Evolutionary conservation across 2,329 filamentous ascomycete species (phyloP).

Genomic region (Tolypocladium cylindrosporum): DNA sequence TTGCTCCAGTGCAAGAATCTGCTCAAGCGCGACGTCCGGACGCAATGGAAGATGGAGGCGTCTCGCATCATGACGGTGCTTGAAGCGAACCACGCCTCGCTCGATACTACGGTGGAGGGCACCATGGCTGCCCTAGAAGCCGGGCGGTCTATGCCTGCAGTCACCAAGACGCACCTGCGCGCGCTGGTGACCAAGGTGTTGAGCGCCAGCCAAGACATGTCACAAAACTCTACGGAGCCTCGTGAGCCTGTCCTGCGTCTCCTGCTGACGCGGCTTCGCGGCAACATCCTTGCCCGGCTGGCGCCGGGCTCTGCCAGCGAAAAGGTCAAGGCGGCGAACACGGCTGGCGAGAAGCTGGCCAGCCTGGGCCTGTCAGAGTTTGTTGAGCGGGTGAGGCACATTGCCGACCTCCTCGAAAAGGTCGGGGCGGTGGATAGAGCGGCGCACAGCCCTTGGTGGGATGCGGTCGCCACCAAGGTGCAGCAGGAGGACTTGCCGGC

Average conservation of each 20-base stretch:
- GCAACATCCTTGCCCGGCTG: conserved; percentile 55
- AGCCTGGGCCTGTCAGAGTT: conserved; percentile 65
- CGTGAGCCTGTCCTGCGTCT: conserved; percentile 53
- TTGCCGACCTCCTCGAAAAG: conserved; percentile 57
- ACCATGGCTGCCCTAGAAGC: conserved; percentile 54
- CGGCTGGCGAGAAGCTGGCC: conserved; percentile 59
- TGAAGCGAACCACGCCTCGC: conserved; percentile 40
- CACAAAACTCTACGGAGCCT: conserved; percentile 28
- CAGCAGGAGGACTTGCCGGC: conserved; percentile 27
- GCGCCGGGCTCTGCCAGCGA: conserved; percentile 58
- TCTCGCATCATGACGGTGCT: conserved; percentile 60
- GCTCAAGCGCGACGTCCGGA: conserved; percentile 69
- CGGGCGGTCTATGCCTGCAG: conserved; percentile 53
- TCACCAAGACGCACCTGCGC: conserved; percentile 49
- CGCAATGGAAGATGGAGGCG: conserved; percentile 67
- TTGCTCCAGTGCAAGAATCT: conserved; percentile 74
- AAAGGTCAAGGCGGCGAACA: conserved; percentile 58
- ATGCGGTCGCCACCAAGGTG: conserved; percentile 49
- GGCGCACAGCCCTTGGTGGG: conserved; percentile 62
- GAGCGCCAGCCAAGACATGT: conserved; percentile 36
- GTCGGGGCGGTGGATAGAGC: conserved; percentile 59
- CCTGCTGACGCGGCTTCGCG: conserved; percentile 55
- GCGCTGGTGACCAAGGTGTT: conserved; percentile 48
- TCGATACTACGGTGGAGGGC: conserved; percentile 47
- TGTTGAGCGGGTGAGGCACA: conserved; percentile 55